A percentile compares a stretch with the other conserved stretches of the same genome.
phyloP scores from a whole-genome alignment of 106 monocot species.

The Dendrobium huoshanense region DNA sequence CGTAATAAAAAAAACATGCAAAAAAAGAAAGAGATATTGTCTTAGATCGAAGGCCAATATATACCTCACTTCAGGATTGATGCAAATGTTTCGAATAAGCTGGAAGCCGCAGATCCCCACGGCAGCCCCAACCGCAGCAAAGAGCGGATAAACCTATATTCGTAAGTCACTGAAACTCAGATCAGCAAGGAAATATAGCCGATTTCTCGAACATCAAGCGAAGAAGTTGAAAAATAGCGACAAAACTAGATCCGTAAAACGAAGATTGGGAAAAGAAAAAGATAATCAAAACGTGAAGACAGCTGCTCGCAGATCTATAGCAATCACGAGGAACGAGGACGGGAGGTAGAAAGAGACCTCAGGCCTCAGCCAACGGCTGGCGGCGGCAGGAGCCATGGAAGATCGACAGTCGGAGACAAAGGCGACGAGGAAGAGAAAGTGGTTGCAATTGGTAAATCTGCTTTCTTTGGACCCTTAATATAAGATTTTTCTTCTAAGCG shows the following conservation, averaged over 20 bases:
- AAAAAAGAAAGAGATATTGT: background rate
- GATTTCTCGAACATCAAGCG: background rate
- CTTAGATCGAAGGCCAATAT: background rate
- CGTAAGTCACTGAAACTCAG: background rate
- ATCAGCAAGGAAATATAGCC: background rate
- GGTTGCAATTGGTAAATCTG: background rate
- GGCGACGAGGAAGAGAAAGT: background rate
- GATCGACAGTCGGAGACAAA: background rate
- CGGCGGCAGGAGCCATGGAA: slow-evolving; percentile 20
- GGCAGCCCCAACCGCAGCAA: slow-evolving; percentile 47
- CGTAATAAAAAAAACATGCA: background rate
- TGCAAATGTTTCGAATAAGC: slow-evolving; percentile 42
- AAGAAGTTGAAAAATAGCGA: background rate
- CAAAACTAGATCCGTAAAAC: slow-evolving; percentile 1
- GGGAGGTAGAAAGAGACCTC: slow-evolving; percentile 22
- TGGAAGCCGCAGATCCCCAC: slow-evolving; percentile 50
- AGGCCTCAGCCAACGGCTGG: slow-evolving; percentile 40
- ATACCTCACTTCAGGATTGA: slow-evolving; percentile 46
- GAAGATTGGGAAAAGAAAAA: background rate
- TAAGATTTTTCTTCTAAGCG: no score
- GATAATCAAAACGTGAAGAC: background rate
- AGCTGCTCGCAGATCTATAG: background rate
- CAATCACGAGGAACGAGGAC: background rate
- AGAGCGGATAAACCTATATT: slow-evolving; percentile 52
- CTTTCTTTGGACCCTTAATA: background rate